Base-by-base conservation (phyloP, 2,329 filamentous ascomycete genomes). In the Penicillium psychrosexuale region DNA sequence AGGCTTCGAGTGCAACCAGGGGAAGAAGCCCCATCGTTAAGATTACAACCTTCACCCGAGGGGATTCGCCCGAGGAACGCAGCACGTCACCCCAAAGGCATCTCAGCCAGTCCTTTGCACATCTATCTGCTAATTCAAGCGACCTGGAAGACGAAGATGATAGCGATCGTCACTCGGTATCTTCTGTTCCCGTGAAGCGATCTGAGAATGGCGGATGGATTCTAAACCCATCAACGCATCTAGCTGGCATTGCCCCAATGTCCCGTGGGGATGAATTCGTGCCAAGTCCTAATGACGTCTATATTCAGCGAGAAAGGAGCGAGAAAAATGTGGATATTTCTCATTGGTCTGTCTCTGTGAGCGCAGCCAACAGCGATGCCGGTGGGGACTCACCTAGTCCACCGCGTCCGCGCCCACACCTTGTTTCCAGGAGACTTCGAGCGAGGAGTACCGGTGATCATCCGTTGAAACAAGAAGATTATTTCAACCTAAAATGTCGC, bases 281-380 rank as follows among this genome's bases (percentile, higher is more conserved):
- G 4, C 74, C 73, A 13, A 82, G 76, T 46, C 70, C 82, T 8
- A 79, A 81, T 45, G 80, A 84, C 27, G 69, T 82, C 46, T 74
- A 77, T 45, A 70, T 77, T 40, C 70, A 77, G 54, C 75, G 77
- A 47, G 70, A 77, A 33, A 69, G 76, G 31, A 73, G 77, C 3
- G 78, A 82, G 47, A 82, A 78, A 61, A 82, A 82, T 54, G 72
- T 75, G 8, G 79, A 82, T 50, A 81, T 84, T 33, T 73, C 75
- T 48, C 71, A 76, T 22, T 84, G 82, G 82, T 74, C 82, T 3
- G 76, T 70, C 13, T 74, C 76, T 12, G 76, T 76, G n/a, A 81
- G 77, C 59, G 76, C 77, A 39, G 76, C 74, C 15, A 77, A 72
- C 40, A 77, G 76, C 50, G 73, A 71, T 49, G 61, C 66, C n/a